phyloP scores from a whole-genome alignment of 805 yeast genomes.

The Nakazawaea pomicola region DNA sequence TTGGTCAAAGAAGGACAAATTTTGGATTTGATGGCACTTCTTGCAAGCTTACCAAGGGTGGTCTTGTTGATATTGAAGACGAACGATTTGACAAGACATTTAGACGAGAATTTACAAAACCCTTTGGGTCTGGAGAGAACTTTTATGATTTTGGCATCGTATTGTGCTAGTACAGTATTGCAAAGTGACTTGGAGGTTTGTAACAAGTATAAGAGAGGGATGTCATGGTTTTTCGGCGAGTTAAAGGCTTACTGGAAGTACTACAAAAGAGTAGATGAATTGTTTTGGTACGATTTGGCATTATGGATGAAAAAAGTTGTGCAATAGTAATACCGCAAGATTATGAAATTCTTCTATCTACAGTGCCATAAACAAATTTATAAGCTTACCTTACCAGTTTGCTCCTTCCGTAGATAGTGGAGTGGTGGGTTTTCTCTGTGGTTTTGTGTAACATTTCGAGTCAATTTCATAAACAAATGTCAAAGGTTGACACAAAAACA shows the following conservation, averaged over 20 bases:
- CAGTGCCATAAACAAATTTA: too few relatives aligned
- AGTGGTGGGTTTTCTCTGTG: too few relatives aligned
- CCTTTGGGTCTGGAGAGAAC: conserved; percentile 88
- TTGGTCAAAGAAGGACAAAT: conserved; percentile 60
- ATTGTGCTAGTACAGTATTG: conserved; percentile 79
- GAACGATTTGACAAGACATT: conserved; percentile 83
- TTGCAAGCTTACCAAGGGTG: conserved; percentile 77
- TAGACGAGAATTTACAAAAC: conserved; percentile 77
- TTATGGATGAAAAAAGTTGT: background rate
- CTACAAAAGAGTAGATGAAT: conserved; percentile 20
- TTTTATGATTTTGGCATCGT: conserved; percentile 81
- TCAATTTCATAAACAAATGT: too few relatives aligned
- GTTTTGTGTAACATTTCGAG: too few relatives aligned
- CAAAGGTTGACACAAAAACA: too few relatives aligned
- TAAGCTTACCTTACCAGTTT: too few relatives aligned
- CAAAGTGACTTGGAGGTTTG: conserved; percentile 52
- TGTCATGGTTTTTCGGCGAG: conserved; percentile 12
- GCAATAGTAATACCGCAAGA: too few relatives aligned
- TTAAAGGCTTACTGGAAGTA: conserved; percentile 25
- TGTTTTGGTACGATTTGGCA: conserved; percentile 21
- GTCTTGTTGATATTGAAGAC: conserved; percentile 87
- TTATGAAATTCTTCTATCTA: too few relatives aligned
- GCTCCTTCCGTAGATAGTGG: too few relatives aligned
- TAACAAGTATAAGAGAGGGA: conserved; percentile 12
- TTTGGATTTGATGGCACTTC: conserved; percentile 70